Percentiles rank a stretch among this genome's conserved stretches.
Conservation (phyloP, 1,284 basidiomycete species). For the Trichosporon sp. region DNA sequence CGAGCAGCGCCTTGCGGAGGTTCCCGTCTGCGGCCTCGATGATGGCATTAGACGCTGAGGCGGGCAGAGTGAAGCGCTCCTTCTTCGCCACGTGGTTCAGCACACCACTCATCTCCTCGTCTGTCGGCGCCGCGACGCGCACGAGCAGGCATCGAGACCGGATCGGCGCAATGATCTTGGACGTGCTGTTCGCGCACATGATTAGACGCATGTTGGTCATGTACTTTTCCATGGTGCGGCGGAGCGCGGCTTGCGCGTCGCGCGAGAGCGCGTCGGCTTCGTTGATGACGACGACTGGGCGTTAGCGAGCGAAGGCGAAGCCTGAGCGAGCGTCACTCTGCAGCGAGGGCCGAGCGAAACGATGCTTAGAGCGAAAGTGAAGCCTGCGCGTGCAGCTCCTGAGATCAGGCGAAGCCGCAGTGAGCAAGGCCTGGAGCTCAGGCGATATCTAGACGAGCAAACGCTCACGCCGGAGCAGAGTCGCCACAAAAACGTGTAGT, state of each 20-base stretch:
- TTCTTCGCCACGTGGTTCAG: constrained; percentile 74
- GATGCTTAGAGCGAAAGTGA: neutral
- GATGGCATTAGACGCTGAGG: constrained; percentile 67
- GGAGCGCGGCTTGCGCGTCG: constrained; percentile 93
- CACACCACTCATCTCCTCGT: constrained; percentile 67
- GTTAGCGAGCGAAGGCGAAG: neutral
- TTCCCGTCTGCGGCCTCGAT: constrained; percentile 80
- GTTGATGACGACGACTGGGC: constrained; percentile 89
- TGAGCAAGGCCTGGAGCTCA: no score
- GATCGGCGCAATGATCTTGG: constrained; percentile 94
- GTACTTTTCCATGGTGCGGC: constrained; percentile 99
- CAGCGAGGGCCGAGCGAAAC: neutral
- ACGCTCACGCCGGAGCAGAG: no score
- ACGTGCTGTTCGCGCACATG: constrained; percentile 95
- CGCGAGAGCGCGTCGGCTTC: constrained; percentile 92
- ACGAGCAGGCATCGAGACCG: constrained; percentile 89
- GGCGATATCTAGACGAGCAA: no score
- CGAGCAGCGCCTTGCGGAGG: constrained; percentile 86
- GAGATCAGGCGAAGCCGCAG: no score
- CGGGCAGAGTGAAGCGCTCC: constrained; percentile 74
- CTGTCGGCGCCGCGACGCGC: constrained; percentile 80
- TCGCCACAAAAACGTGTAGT: no score
- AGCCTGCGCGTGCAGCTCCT: neutral
- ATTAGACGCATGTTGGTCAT: constrained; percentile 97
- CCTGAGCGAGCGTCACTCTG: no score